Evolutionary conservation across 768 basidiomycete species (phyloP).

Genomic region (Rhizopogon vulgaris): DNA sequence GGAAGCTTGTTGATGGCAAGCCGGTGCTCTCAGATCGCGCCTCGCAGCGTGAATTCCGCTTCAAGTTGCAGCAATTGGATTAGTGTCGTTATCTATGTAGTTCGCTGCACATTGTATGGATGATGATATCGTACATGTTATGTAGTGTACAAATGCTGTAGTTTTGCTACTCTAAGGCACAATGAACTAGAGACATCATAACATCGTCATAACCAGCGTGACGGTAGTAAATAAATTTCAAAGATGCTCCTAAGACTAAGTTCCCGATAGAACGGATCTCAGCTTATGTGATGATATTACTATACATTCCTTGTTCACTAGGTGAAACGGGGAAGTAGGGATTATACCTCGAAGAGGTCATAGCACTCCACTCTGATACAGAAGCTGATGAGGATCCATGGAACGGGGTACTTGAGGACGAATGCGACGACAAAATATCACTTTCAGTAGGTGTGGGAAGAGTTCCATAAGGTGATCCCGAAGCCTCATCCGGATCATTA

Average conservation of each 20-base stretch:
- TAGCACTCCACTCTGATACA: constrained; percentile 57
- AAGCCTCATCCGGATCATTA: constrained; percentile 43
- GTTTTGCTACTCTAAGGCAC: constrained; percentile 22
- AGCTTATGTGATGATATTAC: constrained; percentile 48
- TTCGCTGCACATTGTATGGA: constrained; percentile 8
- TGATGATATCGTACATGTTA: constrained; percentile 23
- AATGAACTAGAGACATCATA: constrained; percentile 13
- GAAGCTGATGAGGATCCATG: constrained; percentile 33
- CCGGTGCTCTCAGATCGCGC: constrained; percentile 32
- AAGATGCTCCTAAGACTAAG: constrained; percentile 6
- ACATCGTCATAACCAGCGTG: constrained; percentile 27
- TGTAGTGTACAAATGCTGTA: constrained; percentile 25
- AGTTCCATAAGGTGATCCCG: constrained; percentile 47
- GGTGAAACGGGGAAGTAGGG: constrained; percentile 60
- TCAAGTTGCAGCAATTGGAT: constrained; percentile 27
- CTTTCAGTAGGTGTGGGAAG: constrained; percentile 56
- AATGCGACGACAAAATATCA: constrained; percentile 46
- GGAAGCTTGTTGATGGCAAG: constrained; percentile 40
- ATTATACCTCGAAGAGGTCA: constrained; percentile 52
- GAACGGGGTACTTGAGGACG: constrained; percentile 37
- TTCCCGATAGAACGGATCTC: not conserved
- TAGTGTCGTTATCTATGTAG: constrained; percentile 15
- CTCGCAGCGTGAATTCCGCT: constrained; percentile 47
- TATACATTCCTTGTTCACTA: constrained; percentile 52
- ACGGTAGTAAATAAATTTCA: constrained; percentile 19